phyloP scores from a whole-genome alignment of 2,329 filamentous ascomycete genomes.

The Fusarium foetens region DNA sequence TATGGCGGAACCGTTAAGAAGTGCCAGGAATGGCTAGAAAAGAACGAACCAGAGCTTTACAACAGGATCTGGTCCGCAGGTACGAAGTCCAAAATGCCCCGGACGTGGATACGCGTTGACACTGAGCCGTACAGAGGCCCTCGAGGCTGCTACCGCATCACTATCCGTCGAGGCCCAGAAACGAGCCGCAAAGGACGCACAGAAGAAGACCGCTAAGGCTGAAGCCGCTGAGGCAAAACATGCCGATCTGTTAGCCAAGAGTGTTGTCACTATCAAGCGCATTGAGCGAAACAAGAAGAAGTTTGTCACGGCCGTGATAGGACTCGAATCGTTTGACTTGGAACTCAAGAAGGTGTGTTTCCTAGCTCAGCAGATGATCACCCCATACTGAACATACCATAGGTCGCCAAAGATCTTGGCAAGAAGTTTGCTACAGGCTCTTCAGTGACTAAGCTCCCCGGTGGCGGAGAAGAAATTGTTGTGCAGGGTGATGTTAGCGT shows the following conservation, averaged over 20 bases:
- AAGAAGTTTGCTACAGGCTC: constrained; percentile 98
- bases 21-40: constrained; percentile 94
- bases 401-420: constrained; percentile 91
- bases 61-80: constrained; percentile 85
- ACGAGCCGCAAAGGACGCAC: constrained; percentile 92
- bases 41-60: constrained; percentile 79
- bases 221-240: constrained; percentile 86
- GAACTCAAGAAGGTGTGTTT: constrained; percentile 83
- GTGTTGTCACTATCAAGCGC: constrained; percentile 90
- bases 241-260: constrained; percentile 82
- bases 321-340: constrained; percentile 88
- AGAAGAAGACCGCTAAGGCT: constrained; percentile 96
- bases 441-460: constrained; percentile 88
- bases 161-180: constrained; percentile 93
- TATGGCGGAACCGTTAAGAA: constrained; percentile 97
- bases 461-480: constrained; percentile 93
- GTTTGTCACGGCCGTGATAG: constrained; percentile 91
- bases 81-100: constrained; percentile 52
- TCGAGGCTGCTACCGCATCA: constrained; percentile 84
- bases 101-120: constrained; percentile 17
- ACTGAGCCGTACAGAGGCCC: constrained; percentile 66
- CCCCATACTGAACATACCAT: constrained; percentile 20
- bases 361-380: background rate
- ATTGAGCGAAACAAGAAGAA: constrained; percentile 99
- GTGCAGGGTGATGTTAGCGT: constrained; percentile 97